These are phyloP conservation scores for Saturnispora gosingensis DNA, from an alignment of 805 yeast species.

Conservation along the genomic window DNA sequence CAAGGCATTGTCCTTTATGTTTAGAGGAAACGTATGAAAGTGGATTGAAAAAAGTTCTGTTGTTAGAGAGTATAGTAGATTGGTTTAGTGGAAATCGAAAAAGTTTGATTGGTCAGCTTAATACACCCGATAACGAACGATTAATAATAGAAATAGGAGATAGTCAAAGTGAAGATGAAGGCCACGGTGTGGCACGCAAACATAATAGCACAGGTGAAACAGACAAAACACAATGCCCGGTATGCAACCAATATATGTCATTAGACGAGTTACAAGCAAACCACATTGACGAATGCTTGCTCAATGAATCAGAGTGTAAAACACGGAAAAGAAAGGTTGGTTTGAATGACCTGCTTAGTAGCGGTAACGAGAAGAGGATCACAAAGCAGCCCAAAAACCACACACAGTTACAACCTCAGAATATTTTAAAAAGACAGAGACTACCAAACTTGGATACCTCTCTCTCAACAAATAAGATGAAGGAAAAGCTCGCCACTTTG, in stretches of 20 bases:
- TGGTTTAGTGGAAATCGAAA: slow-evolving; percentile 40
- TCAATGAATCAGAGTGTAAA: not conserved
- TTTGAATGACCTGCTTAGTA: not conserved
- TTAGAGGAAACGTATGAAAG: slow-evolving; percentile 62
- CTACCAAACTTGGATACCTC: slow-evolving; percentile 59
- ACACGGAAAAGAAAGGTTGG: not conserved
- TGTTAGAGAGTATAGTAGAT: slow-evolving; percentile 61
- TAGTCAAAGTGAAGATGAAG: slow-evolving; percentile 13
- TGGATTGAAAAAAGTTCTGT: slow-evolving; percentile 52
- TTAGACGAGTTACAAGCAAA: slow-evolving; percentile 43
- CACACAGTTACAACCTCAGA: slow-evolving; percentile 21
- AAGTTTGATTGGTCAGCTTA: slow-evolving; percentile 21
- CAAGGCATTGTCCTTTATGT: slow-evolving; percentile 71
- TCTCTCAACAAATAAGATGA: slow-evolving; percentile 48
- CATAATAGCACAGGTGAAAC: slow-evolving; percentile 14
- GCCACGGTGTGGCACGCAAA: not conserved
- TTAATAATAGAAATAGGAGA: slow-evolving; percentile 23
- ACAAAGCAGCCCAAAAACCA: slow-evolving; percentile 6
- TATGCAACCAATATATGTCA: slow-evolving; percentile 50
- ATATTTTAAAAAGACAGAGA: slow-evolving; percentile 21
- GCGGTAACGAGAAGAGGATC: not conserved
- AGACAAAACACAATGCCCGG: slow-evolving; percentile 51
- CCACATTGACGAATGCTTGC: slow-evolving; percentile 57
- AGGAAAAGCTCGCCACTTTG: slow-evolving; percentile 45
- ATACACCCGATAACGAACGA: slow-evolving; percentile 9